Percentiles rank a stretch among this genome's conserved stretches.
Conservation (phyloP, 2,329 filamentous ascomycete genomes). For the Nemania bipapillata region DNA sequence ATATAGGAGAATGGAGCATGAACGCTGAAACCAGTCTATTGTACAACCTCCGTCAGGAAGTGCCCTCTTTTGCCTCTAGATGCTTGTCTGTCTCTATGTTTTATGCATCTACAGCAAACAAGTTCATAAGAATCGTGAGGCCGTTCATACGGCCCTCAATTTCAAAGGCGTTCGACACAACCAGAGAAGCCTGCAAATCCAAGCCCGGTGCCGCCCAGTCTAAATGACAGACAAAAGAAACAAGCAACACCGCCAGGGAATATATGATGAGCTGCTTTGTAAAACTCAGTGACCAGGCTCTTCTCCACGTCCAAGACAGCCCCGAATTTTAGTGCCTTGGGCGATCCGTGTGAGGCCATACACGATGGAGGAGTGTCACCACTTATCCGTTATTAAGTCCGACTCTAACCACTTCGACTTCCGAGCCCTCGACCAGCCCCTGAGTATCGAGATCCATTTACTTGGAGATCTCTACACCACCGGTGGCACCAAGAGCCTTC, state of each 20-base stretch:
- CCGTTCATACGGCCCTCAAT: conserved; percentile 33
- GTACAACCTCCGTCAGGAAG: conserved; percentile 49
- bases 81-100: conserved; percentile 46
- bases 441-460: conserved; percentile 39
- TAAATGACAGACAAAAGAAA: conserved; percentile 47
- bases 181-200: conserved; percentile 47
- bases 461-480: conserved; percentile 68
- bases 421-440: conserved; percentile 2
- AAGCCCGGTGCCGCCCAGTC: conserved; percentile 47
- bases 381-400: conserved; percentile 43
- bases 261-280: conserved; percentile 43
- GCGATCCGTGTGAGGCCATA: background rate
- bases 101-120: conserved; percentile 47
- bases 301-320: conserved; percentile 16
- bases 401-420: conserved; percentile 12
- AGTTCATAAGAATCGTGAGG: conserved; percentile 38
- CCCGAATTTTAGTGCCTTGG: background rate
- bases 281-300: conserved; percentile 35
- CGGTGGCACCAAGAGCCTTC: conserved; percentile 66
- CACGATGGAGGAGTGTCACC: conserved; percentile 38
- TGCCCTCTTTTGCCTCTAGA: conserved; percentile 48
- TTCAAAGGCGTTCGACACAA: conserved; percentile 41
- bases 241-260: conserved; percentile 43
- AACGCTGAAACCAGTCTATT: conserved; percentile 48
- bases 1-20: background rate